These are phyloP conservation scores for Hibiscus trionum DNA, from an alignment of 345 rosid genomes.

Conservation along the genomic window DNA sequence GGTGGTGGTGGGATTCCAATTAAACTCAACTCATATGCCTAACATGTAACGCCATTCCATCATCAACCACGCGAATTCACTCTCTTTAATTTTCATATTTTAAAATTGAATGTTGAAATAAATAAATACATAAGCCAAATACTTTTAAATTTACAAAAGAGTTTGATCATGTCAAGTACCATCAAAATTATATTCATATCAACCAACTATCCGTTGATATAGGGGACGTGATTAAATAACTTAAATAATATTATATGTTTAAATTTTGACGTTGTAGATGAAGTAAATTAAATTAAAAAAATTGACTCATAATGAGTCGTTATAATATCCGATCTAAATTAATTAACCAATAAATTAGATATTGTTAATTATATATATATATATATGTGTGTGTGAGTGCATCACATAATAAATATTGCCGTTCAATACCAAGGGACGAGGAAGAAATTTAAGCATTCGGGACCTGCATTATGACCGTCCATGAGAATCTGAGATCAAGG, in stretches of 20 bases:
- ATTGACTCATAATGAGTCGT: too few species aligned
- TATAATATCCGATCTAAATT: too few species aligned
- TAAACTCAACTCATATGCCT: neutral
- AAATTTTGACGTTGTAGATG: too few species aligned
- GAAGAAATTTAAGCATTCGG: neutral
- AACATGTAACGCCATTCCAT: neutral
- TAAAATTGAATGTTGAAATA: too few species aligned
- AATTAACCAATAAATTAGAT: too few species aligned
- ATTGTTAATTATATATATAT: neutral
- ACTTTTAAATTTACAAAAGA: too few species aligned
- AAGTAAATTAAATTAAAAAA: too few species aligned
- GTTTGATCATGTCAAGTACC: neutral
- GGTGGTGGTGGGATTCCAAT: neutral
- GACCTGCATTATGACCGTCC: neutral
- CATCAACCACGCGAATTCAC: neutral
- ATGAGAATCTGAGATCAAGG: neutral
- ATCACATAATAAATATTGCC: neutral
- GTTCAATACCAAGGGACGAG: neutral
- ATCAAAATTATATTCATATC: neutral
- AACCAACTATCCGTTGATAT: neutral
- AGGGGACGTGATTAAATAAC: too few species aligned
- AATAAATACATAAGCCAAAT: too few species aligned
- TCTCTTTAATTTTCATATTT: too few species aligned
- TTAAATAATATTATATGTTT: too few species aligned
- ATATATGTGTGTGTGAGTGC: neutral